A percentile compares a stretch with the other conserved stretches of the same genome.
Conservation (phyloP, 31 red algal genomes). For the Asparagopsis taxiformis region DNA sequence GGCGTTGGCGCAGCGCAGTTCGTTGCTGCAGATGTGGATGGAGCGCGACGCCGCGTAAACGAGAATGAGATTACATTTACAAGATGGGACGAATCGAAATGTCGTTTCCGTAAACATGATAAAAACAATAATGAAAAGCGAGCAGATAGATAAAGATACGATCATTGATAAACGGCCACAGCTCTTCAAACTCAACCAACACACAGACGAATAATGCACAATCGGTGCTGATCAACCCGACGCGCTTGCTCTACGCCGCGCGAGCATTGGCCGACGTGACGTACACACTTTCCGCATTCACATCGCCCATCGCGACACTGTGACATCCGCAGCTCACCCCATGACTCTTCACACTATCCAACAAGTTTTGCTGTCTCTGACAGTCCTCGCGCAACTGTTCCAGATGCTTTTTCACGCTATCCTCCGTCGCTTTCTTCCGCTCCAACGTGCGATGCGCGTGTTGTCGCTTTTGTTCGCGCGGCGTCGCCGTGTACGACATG, state of each 20-base stretch:
- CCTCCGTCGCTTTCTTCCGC: conserved; percentile 40
- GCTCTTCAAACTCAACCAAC: no score
- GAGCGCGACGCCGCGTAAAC: no score
- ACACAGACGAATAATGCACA: no score
- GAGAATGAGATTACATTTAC: no score
- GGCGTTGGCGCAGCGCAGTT: conserved; percentile 1
- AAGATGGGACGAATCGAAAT: no score
- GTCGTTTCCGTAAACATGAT: no score
- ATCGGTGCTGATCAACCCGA: no score
- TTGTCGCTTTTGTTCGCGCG: conserved; percentile 49
- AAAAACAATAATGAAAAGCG: no score
- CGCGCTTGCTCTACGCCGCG: conserved; percentile 34
- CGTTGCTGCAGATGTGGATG: no score
- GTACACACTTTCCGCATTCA: conserved; percentile 5
- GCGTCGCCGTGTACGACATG: conserved; percentile 16
- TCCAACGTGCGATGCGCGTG: conserved; percentile 40
- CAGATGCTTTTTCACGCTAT: conserved; percentile 5
- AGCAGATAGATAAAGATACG: no score
- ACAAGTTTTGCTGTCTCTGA: conserved; percentile 12
- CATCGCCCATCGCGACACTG: conserved; percentile 3
- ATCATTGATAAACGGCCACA: no score
- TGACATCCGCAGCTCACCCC: conserved; percentile 22
- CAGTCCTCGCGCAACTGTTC: conserved; percentile 23
- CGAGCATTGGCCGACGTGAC: conserved; percentile 38
- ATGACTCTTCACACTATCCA: conserved; percentile 24